These are phyloP conservation scores for Posidonia oceanica DNA, from an alignment of 116 monocot genomes.

Conservation along the genomic window DNA sequence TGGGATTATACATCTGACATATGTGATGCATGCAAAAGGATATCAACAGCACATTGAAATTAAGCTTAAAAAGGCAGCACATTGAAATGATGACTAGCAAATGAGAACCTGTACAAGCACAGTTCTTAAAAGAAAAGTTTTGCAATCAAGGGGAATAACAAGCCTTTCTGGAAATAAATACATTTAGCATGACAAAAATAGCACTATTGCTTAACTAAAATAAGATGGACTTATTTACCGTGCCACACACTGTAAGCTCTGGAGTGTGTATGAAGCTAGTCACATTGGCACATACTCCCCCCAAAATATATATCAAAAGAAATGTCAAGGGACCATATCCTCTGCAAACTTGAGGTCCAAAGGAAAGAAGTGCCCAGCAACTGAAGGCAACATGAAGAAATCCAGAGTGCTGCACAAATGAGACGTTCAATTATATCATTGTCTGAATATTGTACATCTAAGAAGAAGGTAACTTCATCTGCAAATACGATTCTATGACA, in stretches of 20 bases:
- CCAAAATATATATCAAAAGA: constrained; percentile 65
- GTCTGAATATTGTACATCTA: no score
- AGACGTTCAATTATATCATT: neutral
- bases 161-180: neutral
- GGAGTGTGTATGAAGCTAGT: constrained; percentile 76
- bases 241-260: constrained; percentile 74
- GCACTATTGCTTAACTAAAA: neutral
- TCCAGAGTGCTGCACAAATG: constrained; percentile 54
- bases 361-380: constrained; percentile 58
- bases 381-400: constrained; percentile 64
- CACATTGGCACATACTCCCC: constrained; percentile 70
- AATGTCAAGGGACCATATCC: constrained; percentile 71
- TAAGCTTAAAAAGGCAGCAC: neutral
- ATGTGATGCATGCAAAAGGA: neutral
- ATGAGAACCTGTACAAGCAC: neutral
- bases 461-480: no score
- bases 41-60: neutral
- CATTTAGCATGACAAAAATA: neutral
- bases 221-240: constrained; percentile 26
- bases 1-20: no score
- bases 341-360: constrained; percentile 65
- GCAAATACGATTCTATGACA: no score
- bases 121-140: neutral
- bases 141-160: neutral
- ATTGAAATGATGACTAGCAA: neutral